Conservation (phyloP, 2,329 filamentous ascomycete genomes). For the Sporothrix dimorphospora region DNA sequence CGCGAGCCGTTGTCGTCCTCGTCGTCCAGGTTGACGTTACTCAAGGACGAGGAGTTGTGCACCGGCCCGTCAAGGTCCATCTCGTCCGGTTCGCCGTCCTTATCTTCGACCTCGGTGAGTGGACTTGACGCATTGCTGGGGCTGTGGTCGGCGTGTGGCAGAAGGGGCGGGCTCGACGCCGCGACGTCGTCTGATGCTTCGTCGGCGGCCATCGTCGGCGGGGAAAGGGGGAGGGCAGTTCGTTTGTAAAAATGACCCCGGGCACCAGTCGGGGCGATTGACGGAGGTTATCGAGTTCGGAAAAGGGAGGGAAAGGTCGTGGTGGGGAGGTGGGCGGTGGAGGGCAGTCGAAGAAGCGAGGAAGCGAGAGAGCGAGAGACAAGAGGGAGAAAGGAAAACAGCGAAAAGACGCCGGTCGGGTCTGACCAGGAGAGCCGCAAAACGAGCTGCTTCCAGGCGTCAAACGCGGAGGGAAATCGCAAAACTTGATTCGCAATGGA, state of each 20-base stretch:
- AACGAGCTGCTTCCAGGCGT: conserved; percentile 18
- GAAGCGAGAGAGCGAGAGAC: background rate
- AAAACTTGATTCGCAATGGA: background rate
- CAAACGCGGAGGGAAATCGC: background rate
- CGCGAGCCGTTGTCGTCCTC: conserved; percentile 34
- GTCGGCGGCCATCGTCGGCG: conserved; percentile 54
- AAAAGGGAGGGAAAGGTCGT: background rate
- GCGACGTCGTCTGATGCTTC: conserved; percentile 53
- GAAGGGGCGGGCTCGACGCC: conserved; percentile 54
- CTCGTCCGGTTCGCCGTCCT: conserved; percentile 70
- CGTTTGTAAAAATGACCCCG: background rate
- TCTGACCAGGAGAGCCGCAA: conserved; percentile 13
- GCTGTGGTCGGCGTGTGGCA: conserved; percentile 54
- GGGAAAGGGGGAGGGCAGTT: background rate
- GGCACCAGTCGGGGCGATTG: background rate
- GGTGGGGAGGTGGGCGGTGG: background rate
- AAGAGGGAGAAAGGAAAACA: conserved; percentile 1
- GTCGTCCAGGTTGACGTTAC: conserved; percentile 34
- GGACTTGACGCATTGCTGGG: conserved; percentile 84
- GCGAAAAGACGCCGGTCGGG: background rate
- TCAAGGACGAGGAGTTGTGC: conserved; percentile 36
- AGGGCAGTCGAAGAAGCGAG: background rate
- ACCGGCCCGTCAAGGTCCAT: conserved; percentile 50
- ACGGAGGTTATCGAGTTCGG: background rate
- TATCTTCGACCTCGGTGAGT: conserved; percentile 88